Evolutionary conservation across 345 rosid species (phyloP).

Genomic region (Brassica carinata): DNA sequence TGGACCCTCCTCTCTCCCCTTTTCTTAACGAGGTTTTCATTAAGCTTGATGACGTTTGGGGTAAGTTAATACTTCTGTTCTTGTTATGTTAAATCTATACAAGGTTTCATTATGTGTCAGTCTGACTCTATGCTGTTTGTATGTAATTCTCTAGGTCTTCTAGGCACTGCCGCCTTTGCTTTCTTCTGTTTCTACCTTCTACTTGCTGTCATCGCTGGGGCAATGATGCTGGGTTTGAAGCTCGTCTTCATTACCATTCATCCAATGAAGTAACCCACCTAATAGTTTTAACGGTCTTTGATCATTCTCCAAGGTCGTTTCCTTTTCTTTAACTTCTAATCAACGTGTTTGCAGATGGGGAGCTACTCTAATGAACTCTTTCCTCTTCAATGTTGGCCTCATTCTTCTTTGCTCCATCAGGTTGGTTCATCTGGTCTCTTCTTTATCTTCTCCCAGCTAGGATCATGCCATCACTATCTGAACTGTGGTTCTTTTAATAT

Average conservation of each 20-base stretch:
- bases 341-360: constrained; percentile 80
- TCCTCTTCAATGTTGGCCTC: constrained; percentile 97
- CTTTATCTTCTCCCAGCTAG: neutral
- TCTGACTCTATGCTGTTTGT: constrained; percentile 13
- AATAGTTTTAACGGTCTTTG: constrained; percentile 14
- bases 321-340: constrained; percentile 35
- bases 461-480: neutral
- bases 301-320: constrained; percentile 6
- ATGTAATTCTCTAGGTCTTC: constrained; percentile 68
- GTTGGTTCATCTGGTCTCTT: constrained; percentile 42
- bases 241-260: constrained; percentile 91
- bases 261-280: constrained; percentile 88
- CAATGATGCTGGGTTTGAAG: constrained; percentile 98
- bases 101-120: neutral
- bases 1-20: constrained; percentile 88
- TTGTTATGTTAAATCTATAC: neutral
- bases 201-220: constrained; percentile 97
- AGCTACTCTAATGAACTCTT: constrained; percentile 96
- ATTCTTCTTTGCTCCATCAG: constrained; percentile 95
- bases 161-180: constrained; percentile 96
- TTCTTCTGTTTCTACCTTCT: constrained; percentile 99
- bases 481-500: constrained; percentile 27
- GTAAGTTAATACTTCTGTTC: constrained; percentile 47
- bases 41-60: constrained; percentile 96
- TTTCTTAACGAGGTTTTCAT: constrained; percentile 94